These are phyloP conservation scores for Penicillium griseofulvum DNA, from an alignment of 2,329 filamentous ascomycete genomes.

Conservation along the genomic window DNA sequence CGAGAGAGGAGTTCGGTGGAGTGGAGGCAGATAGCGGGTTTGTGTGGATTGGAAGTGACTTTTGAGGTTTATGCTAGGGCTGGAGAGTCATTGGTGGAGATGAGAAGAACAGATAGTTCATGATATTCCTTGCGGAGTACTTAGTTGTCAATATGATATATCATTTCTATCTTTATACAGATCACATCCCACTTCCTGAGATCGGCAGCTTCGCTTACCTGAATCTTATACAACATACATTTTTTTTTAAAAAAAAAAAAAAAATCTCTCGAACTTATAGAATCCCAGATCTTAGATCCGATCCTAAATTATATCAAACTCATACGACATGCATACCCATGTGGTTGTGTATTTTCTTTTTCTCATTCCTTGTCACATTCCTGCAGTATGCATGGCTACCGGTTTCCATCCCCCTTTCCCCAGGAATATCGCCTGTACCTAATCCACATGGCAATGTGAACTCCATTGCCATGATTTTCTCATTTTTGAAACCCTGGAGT, in stretches of 20 bases:
- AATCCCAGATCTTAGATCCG: background rate
- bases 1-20: constrained; percentile 35
- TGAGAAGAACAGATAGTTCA: constrained; percentile 24
- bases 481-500: background rate
- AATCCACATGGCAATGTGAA: constrained; percentile 9
- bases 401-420: constrained; percentile 1
- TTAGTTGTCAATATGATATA: background rate
- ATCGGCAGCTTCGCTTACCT: background rate
- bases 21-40: constrained; percentile 35
- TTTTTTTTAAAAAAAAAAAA: too few relatives aligned
- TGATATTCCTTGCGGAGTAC: too few relatives aligned
- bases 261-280: background rate
- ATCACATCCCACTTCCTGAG: background rate
- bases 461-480: background rate
- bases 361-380: constrained; percentile 7
- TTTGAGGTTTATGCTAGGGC: constrained; percentile 36
- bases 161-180: background rate
- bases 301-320: background rate
- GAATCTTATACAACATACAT: background rate
- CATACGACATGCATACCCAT: background rate
- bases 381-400: constrained; percentile 15
- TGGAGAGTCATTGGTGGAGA: constrained; percentile 39
- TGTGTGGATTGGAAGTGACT: constrained; percentile 34
- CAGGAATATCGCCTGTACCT: constrained; percentile 7
- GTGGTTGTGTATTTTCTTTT: background rate